Base-by-base conservation (phyloP, 1,284 basidiomycete species). In the Pulchroboletus neoregius region DNA sequence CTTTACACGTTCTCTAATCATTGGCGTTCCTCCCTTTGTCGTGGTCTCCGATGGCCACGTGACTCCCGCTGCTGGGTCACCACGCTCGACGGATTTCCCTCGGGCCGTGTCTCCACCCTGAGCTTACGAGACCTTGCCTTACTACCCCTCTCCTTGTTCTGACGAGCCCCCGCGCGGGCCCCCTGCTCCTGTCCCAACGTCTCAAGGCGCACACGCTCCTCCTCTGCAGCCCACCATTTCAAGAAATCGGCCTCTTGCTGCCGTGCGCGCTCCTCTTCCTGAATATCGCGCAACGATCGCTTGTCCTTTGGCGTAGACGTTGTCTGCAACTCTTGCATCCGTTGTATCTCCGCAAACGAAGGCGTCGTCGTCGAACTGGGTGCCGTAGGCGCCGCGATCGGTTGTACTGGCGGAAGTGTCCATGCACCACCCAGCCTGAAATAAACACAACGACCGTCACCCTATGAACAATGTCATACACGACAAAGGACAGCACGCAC, bases 261-360 rank as follows among this genome's bases (percentile, higher is more conserved):
- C 34, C 72, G 79, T 28, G 73, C 53, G 24, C 70, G 69, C 64
- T 94, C 92, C 63, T 94, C 90, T 49, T 83, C 80, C 65, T 94
- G 91, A 36, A 94, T 94, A 55, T 93, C 82, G n/a, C 73, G 69
- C 49, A 93, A 68, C 32, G 84, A 87, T 35, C 77, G 74, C 53
- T 80, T 79, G 43, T 78, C 78, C 55, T 75, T 78, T 8, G 62
- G 56, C 3, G 65, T 60, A 1, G 66, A 63, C 1, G 55, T 64
- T 3, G 58, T 65, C 44, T 79, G 78, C 42, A 82, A 76, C 30
- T 75, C 72, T 63, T 95, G 88, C 43, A 85, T 71, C 58, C 82
- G 75, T 64, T 95, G 92, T 45, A 96, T 96, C 8, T 84, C 87
- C 0, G 81, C 73, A 41, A 96, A 84, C 0, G 92, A 94, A 50